Percentiles rank a stretch among this genome's conserved stretches.
Evolutionary conservation across 768 basidiomycete species (phyloP).

Genomic region (Suillus bovinus): DNA sequence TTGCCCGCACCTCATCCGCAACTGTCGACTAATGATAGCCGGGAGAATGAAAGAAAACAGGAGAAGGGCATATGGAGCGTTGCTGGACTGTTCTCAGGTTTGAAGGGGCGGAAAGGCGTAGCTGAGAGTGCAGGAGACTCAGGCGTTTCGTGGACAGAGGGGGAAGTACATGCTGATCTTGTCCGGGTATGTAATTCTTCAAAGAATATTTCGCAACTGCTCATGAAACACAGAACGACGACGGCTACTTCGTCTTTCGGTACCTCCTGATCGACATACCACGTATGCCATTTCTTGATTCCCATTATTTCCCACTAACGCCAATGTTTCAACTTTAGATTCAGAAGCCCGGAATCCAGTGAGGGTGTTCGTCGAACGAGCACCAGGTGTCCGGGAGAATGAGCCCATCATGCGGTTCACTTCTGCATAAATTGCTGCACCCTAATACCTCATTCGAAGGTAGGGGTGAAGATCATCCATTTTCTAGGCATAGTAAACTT

Average conservation of each 20-base stretch:
- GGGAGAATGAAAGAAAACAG: constrained; percentile 31
- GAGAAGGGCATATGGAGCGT: constrained; percentile 50
- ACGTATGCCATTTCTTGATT: constrained; percentile 48
- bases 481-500: constrained; percentile 16
- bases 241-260: constrained; percentile 76
- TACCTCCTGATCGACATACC: constrained; percentile 81
- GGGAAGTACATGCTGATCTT: constrained; percentile 80
- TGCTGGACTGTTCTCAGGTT: constrained; percentile 67
- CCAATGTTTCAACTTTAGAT: constrained; percentile 37
- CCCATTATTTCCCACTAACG: constrained; percentile 9
- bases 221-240: constrained; percentile 53
- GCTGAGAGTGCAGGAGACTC: constrained; percentile 33
- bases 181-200: constrained; percentile 54
- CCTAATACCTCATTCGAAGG: constrained; percentile 2
- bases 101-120: constrained; percentile 45
- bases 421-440: constrained; percentile 30
- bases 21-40: constrained; percentile 29
- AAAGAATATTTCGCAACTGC: constrained; percentile 8
- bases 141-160: constrained; percentile 60
- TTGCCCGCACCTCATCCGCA: constrained; percentile 33
- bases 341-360: constrained; percentile 61
- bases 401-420: constrained; percentile 74
- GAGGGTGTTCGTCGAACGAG: constrained; percentile 70
- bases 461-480: neutral
- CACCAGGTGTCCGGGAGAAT: constrained; percentile 65